These are phyloP conservation scores for Saccharomycopsis selenospora DNA, from an alignment of 805 yeast species.

Conservation along the genomic window DNA sequence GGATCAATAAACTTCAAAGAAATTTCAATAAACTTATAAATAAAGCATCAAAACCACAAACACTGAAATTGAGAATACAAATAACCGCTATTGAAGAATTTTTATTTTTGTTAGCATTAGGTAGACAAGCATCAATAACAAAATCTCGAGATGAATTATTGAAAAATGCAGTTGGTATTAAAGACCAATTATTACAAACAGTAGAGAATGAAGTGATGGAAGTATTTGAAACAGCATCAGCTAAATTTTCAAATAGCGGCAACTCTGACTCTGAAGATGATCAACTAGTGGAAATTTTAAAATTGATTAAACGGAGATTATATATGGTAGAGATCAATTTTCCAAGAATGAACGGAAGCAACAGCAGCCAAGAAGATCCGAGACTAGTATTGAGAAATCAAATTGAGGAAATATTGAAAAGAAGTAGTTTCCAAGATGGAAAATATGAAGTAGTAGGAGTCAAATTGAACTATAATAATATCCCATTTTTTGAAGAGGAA, in stretches of 20 bases:
- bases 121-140: too few relatives aligned
- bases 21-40: neutral
- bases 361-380: neutral
- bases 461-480: conserved; percentile 4
- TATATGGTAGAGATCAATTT: neutral
- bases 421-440: too few relatives aligned
- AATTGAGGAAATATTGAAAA: too few relatives aligned
- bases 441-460: neutral
- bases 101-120: neutral
- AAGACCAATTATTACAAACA: too few relatives aligned
- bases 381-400: too few relatives aligned
- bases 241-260: too few relatives aligned
- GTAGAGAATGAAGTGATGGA: too few relatives aligned
- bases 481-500: conserved; percentile 3
- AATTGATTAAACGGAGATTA: neutral
- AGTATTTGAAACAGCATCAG: too few relatives aligned
- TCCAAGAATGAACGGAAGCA: neutral
- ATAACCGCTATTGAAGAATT: neutral
- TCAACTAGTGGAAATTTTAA: neutral
- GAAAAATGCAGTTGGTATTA: too few relatives aligned
- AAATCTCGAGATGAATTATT: too few relatives aligned
- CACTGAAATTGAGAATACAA: neutral
- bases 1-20: neutral
- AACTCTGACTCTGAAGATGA: too few relatives aligned
- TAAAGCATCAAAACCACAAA: neutral